Base-by-base conservation (phyloP, 495 filamentous ascomycete species). In the Penicillium malachiteum region DNA sequence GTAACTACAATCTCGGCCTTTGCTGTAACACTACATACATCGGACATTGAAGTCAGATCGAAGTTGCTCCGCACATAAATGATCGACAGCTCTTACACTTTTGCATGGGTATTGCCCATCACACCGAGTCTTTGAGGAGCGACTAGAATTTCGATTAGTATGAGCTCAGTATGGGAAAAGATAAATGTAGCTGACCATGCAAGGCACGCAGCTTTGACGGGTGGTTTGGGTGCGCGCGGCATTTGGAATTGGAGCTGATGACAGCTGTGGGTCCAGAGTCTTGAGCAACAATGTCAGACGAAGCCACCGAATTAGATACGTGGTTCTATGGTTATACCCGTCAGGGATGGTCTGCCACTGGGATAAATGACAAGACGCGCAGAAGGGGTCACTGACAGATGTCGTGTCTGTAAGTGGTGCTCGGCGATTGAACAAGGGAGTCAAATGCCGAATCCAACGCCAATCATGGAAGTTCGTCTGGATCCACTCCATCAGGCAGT, bases 161-260 rank as follows among this genome's bases (percentile, higher is more conserved):
- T 10, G 9, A 16, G 18, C n/a, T 7, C 5, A 16, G 14, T 21
- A 5, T 17, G 8, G 18, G 50, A n/a, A 30, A 17, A 38, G 11
- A 1, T 32, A 12, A 5, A 32, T 17, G 10, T 9, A 10, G 10
- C 71, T 56, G 68, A 81, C 79, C 80, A 83, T 53, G 71, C 68
- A 31, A 81, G 69, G 58, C 80, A 83, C n/a, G 78, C 80, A 37
- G 76, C 69, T 65, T 83, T 83, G 0, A 78, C 76, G 0, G 56
- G 63, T 3, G 79, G 76, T 53, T 75, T 79, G 16, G 43, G 17
- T 39, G 39, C 31, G 7, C 48, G 48, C 16, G 48, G 48, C 48
- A 50, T 50, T n/a, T 44, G 18, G 21, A 26, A 26, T 26, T 26
- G 21, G 21, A 26, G 21, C 21, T 26, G 21, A 26, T 26, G 21